Base-by-base conservation (phyloP, 2,329 filamentous ascomycete species). In the Chaetomiaceae sp. region DNA sequence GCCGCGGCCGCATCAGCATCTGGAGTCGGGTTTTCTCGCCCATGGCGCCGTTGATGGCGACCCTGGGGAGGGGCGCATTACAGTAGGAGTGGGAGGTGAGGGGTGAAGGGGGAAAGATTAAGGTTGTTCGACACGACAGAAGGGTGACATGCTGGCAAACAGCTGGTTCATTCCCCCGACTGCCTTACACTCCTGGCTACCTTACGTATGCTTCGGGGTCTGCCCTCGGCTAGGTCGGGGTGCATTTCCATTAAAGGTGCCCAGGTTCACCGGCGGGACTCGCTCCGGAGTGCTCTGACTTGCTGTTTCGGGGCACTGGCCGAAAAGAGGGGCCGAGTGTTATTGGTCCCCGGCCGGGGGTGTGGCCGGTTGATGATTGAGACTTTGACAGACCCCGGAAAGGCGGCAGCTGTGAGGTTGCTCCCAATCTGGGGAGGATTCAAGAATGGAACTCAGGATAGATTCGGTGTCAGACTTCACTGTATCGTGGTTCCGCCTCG, bases 201-300 rank as follows among this genome's bases (percentile, higher is more conserved):
- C n/a, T n/a, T n/a, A n/a, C n/a, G n/a, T n/a, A n/a, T n/a, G n/a
- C n/a, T n/a, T n/a, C n/a, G n/a, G 11, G 19, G 23, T 22, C 6
- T 25, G 12, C 23, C 19, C 23, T 40, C 29, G 46, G 52, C n/a
- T 50, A 22, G 25, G 23, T 50, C 33, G 39, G 45, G 38, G 42
- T 12, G 15, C 8, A 27, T 11, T 8, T 23, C 51, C 37, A 37
- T 37, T 43, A 47, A 6, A 31, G 38, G 15, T 36, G 9, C 27
- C 45, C 44, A 49, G 46, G 51, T 36, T 43, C 36, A n/a, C 46
- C 61, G 61, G 60, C 53, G 55, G 55, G 19, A 56, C 53, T 59
- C 23, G 57, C 54, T 63, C 61, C 59, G 59, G 47, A 25, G 45
- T 38, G 34, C 56, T 15, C 9, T 20, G 37, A 53, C n/a, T 34